These are phyloP conservation scores for Umbelopsis sp. DNA, from an alignment of 192 early-diverging fungal genomes.

Conservation along the genomic window DNA sequence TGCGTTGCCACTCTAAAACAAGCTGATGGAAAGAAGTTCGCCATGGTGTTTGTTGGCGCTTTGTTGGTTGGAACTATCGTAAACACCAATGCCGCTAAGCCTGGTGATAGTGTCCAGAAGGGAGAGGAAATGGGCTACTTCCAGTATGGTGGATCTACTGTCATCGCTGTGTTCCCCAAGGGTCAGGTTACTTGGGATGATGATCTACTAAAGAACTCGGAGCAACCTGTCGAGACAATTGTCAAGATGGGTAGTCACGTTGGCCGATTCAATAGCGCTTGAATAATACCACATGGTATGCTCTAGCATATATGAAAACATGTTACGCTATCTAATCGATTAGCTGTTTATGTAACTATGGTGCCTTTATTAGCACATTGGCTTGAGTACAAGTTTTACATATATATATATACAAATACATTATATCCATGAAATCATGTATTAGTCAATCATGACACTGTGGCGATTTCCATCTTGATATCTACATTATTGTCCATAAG, in stretches of 20 bases:
- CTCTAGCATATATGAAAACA: too few relatives aligned
- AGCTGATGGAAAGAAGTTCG: slow-evolving; percentile 52
- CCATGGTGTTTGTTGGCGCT: slow-evolving; percentile 69
- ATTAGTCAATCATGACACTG: not conserved
- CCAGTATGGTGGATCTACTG: slow-evolving; percentile 76
- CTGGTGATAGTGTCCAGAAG: slow-evolving; percentile 52
- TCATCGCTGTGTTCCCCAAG: slow-evolving; percentile 66
- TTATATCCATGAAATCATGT: too few relatives aligned
- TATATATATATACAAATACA: slow-evolving; percentile 8
- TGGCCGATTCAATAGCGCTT: slow-evolving; percentile 17
- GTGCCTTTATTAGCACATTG: too few relatives aligned
- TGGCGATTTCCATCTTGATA: not conserved
- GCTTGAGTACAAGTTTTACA: not conserved
- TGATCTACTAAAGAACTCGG: slow-evolving; percentile 61
- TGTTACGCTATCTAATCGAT: too few relatives aligned
- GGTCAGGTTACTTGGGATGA: slow-evolving; percentile 64
- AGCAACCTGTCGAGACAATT: slow-evolving; percentile 60
- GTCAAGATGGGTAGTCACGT: slow-evolving; percentile 50
- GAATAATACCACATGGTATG: too few relatives aligned
- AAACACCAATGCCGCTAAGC: slow-evolving; percentile 46
- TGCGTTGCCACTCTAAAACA: slow-evolving; percentile 52
- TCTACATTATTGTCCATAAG: not conserved
- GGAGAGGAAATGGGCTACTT: slow-evolving; percentile 81
- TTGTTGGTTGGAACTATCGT: slow-evolving; percentile 73
- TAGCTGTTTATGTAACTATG: too few relatives aligned